phyloP scores from a whole-genome alignment of 1,284 basidiomycete genomes.

The Leccinum subatratum region DNA sequence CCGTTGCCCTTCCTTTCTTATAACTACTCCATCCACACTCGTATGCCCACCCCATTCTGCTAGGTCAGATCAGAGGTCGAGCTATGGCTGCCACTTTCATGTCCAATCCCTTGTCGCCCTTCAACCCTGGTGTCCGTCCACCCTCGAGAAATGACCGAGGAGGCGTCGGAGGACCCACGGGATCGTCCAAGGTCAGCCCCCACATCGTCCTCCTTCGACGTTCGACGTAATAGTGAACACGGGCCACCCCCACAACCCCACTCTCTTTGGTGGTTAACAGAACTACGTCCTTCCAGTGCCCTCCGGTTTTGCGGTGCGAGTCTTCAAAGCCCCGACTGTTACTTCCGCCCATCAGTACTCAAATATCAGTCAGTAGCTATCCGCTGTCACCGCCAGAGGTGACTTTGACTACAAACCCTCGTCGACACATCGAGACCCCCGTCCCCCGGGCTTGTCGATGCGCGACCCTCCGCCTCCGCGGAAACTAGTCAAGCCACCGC shows the following conservation, averaged over 20 bases:
- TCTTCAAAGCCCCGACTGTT: constrained; percentile 46
- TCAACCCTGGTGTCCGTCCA: constrained; percentile 32
- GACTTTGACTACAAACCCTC: constrained; percentile 41
- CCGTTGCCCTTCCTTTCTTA: constrained; percentile 20
- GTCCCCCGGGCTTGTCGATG: constrained; percentile 17
- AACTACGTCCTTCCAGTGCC: constrained; percentile 36
- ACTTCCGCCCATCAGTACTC: constrained; percentile 34
- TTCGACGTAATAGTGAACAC: constrained; percentile 19
- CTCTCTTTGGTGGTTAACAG: constrained; percentile 20
- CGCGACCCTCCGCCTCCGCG: constrained; percentile 23
- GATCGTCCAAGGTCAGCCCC: constrained; percentile 31
- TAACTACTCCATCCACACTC: constrained; percentile 21
- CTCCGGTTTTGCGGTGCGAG: constrained; percentile 46
- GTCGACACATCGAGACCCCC: constrained; percentile 26
- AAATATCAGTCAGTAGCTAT: constrained; percentile 30
- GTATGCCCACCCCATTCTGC: constrained; percentile 26
- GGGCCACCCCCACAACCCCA: constrained; percentile 5
- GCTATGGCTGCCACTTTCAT: constrained; percentile 31
- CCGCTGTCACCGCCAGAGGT: constrained; percentile 34
- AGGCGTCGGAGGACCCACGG: constrained; percentile 20
- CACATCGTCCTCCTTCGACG: constrained; percentile 1
- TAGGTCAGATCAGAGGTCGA: constrained; percentile 24
- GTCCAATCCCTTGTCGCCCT: constrained; percentile 26
- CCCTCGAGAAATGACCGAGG: constrained; percentile 32
- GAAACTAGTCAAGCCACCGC: constrained; percentile 28